These are phyloP conservation scores for Blastobotrys terrestris DNA, from an alignment of 805 yeast genomes.

Conservation along the genomic window DNA sequence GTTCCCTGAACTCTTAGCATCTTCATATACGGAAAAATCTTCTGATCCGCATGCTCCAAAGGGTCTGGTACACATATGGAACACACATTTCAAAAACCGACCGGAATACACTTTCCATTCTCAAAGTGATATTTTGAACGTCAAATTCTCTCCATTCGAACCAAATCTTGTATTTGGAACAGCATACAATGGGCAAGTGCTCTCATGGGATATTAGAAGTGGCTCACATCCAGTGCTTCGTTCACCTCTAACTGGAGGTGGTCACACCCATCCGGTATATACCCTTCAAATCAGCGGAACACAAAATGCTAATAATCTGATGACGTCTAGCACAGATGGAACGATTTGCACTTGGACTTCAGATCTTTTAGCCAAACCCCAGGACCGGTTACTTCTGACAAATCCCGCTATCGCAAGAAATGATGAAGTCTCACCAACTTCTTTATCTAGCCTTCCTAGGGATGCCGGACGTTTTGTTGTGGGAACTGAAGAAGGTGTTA, in stretches of 20 bases:
- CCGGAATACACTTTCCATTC: slow-evolving; percentile 41
- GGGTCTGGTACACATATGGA: slow-evolving; percentile 35
- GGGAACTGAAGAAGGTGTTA: slow-evolving; percentile 35
- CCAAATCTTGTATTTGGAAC: slow-evolving; percentile 42
- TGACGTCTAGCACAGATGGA: slow-evolving; percentile 36
- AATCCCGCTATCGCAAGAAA: slow-evolving; percentile 20
- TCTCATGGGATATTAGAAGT: slow-evolving; percentile 44
- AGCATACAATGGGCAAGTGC: slow-evolving; percentile 42
- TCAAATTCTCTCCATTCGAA: slow-evolving; percentile 38
- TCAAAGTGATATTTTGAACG: slow-evolving; percentile 36
- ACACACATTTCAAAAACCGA: slow-evolving; percentile 24
- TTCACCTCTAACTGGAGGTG: slow-evolving; percentile 28
- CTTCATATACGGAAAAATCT: slow-evolving; percentile 26
- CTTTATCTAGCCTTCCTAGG: slow-evolving; percentile 21
- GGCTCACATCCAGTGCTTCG: slow-evolving; percentile 28
- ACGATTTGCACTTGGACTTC: slow-evolving; percentile 34
- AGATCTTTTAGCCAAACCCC: slow-evolving; percentile 33
- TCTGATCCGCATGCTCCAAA: slow-evolving; percentile 20
- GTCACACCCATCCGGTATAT: slow-evolving; percentile 32
- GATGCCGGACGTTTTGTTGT: slow-evolving; percentile 30
- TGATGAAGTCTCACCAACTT: slow-evolving; percentile 29
- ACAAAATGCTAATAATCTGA: slow-evolving; percentile 24
- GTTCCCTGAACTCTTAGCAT: slow-evolving; percentile 32
- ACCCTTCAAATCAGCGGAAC: slow-evolving; percentile 27
- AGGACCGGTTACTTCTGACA: slow-evolving; percentile 26